phyloP scores from a whole-genome alignment of 2,329 filamentous ascomycete genomes.

The Colletotrichum sp. region DNA sequence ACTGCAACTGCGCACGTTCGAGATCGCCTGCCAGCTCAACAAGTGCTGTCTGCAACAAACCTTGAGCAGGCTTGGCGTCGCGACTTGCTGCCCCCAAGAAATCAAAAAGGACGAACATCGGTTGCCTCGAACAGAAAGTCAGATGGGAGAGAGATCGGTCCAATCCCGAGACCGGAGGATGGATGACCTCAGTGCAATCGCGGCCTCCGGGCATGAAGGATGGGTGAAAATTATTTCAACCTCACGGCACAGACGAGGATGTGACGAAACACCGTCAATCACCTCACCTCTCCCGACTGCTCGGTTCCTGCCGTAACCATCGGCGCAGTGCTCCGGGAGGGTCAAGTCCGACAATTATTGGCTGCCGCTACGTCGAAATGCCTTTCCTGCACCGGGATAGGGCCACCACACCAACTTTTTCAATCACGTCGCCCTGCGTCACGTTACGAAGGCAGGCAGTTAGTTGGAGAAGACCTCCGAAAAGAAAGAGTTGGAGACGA shows the following conservation, averaged over 20 bases:
- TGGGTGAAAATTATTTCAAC: constrained; percentile 10
- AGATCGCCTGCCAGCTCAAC: constrained; percentile 12
- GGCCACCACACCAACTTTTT: background rate
- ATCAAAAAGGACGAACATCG: constrained; percentile 3
- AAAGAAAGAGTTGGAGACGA: background rate
- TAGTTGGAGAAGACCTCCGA: background rate
- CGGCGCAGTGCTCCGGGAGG: background rate
- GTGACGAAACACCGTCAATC: constrained; percentile 16
- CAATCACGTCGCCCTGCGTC: background rate
- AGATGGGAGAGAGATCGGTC: background rate
- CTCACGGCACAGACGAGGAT: background rate
- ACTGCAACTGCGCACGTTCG: background rate
- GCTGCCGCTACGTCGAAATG: background rate
- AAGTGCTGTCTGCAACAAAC: background rate
- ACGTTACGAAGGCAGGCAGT: background rate
- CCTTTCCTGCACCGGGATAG: constrained; percentile 3
- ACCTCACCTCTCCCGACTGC: constrained; percentile 1
- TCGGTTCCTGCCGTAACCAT: constrained; percentile 16
- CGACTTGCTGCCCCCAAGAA: background rate
- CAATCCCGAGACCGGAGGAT: background rate
- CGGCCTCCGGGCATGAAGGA: constrained; percentile 4
- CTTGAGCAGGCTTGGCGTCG: background rate
- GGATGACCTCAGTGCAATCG: constrained; percentile 1
- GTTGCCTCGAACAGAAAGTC: background rate
- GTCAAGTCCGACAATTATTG: background rate